Evolutionary conservation across 208 protist species (phyloP).

Genomic region (Wallacemonas rigidus): DNA sequence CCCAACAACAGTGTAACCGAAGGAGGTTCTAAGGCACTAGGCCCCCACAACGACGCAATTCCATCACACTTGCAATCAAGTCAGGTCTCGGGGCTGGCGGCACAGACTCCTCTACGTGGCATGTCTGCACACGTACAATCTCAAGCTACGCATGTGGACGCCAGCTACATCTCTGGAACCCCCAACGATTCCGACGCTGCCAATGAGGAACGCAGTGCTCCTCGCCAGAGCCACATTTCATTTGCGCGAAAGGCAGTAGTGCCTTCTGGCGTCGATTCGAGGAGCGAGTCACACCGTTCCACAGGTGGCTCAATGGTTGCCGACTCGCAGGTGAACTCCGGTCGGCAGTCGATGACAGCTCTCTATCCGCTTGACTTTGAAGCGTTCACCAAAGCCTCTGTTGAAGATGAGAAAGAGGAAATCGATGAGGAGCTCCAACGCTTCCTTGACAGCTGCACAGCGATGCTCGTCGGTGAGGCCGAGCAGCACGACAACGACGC

Average conservation of each 20-base stretch:
- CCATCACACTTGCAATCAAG: no score
- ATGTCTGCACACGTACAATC: background rate
- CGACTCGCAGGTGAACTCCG: slow-evolving; percentile 5
- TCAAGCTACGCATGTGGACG: slow-evolving; percentile 11
- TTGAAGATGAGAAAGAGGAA: slow-evolving; percentile 25
- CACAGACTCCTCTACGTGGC: background rate
- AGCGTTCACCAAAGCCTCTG: slow-evolving; percentile 30
- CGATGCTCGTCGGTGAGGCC: slow-evolving; percentile 29
- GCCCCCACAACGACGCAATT: no score
- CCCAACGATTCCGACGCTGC: background rate
- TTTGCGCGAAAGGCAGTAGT: background rate
- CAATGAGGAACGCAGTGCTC: background rate
- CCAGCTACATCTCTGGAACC: slow-evolving; percentile 10
- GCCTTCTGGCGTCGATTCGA: background rate
- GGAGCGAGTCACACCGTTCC: background rate
- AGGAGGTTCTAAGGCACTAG: no score
- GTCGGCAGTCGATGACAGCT: slow-evolving; percentile 29
- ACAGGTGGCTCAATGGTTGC: slow-evolving; percentile 2
- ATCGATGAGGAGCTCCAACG: slow-evolving; percentile 56
- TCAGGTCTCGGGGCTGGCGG: no score
- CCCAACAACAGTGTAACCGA: background rate
- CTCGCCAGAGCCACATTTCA: background rate
- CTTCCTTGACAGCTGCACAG: slow-evolving; percentile 63
- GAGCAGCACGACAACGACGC: background rate
- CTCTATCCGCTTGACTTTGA: slow-evolving; percentile 70